A percentile compares a stretch with the other conserved stretches of the same genome.
Conservation (phyloP, 2,329 filamentous ascomycete genomes). For the Furcasterigmium furcatum region DNA sequence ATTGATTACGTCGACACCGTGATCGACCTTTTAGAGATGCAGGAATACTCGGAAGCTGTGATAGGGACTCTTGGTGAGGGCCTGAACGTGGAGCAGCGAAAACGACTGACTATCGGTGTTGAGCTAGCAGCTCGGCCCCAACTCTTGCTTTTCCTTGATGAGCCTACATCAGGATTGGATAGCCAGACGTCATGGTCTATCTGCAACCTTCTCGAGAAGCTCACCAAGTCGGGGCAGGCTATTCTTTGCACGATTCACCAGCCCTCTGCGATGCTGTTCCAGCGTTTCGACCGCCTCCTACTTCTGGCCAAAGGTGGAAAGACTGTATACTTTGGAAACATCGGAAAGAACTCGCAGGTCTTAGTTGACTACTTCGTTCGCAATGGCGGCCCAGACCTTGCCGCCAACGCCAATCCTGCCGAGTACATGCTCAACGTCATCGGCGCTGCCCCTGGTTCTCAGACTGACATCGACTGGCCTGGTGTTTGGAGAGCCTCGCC, state of each 20-base stretch:
- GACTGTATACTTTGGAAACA: conserved; percentile 57
- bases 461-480: conserved; percentile 45
- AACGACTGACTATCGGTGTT: conserved; percentile 70
- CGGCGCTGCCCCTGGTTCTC: conserved; percentile 36
- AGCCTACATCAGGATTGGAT: conserved; percentile 74
- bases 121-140: conserved; percentile 74
- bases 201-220: conserved; percentile 65
- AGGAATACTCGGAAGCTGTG: conserved; percentile 67
- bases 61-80: conserved; percentile 64
- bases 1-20: conserved; percentile 23
- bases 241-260: conserved; percentile 41
- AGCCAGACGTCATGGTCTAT: conserved; percentile 75
- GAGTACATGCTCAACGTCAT: conserved; percentile 58
- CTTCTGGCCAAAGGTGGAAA: conserved; percentile 51
- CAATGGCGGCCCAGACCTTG: conserved; percentile 54
- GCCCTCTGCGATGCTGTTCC: conserved; percentile 43
- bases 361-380: conserved; percentile 57
- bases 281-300: conserved; percentile 52
- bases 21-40: conserved; percentile 29
- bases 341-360: conserved; percentile 45
- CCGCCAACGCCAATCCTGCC: conserved; percentile 57
- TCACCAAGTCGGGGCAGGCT: conserved; percentile 47
- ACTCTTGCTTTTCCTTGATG: conserved; percentile 71
- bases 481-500: conserved; percentile 38
- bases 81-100: conserved; percentile 38